phyloP scores from a whole-genome alignment of 2,329 filamentous ascomycete species.

The Penicillium sclerotiorum region DNA sequence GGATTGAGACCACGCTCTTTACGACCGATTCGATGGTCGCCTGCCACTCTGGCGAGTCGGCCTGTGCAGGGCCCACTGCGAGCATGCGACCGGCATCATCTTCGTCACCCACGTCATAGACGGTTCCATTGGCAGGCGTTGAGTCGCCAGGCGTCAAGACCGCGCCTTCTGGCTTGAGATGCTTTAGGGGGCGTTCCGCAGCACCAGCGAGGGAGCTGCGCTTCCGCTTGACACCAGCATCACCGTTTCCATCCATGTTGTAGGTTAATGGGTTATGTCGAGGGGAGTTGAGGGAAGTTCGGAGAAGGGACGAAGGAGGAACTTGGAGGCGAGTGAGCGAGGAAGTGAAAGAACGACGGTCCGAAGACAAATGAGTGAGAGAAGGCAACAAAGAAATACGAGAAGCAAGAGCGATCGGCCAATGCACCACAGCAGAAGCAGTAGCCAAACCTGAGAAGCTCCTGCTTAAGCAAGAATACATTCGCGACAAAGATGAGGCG shows the following conservation, averaged over 20 bases:
- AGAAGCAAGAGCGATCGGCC: conserved; percentile 6
- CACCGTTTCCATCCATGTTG: conserved; percentile 54
- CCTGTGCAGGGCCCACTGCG: conserved; percentile 51
- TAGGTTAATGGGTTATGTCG: conserved; percentile 11
- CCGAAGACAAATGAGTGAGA: conserved; percentile 11
- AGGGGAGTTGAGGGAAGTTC: conserved; percentile 10
- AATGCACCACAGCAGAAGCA: conserved; percentile 18
- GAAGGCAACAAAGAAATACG: background rate
- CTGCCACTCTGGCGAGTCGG: conserved; percentile 87
- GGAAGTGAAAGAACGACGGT: conserved; percentile 12
- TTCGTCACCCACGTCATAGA: conserved; percentile 49
- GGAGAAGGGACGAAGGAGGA: conserved; percentile 15
- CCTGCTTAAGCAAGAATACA: conserved; percentile 35
- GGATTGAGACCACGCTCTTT: conserved; percentile 94
- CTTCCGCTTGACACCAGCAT: conserved; percentile 58
- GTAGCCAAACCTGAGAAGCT: conserved; percentile 13
- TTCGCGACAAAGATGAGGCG: conserved; percentile 29
- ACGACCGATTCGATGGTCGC: conserved; percentile 93
- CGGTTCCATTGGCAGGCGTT: conserved; percentile 47
- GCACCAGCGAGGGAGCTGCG: conserved; percentile 54
- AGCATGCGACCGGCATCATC: conserved; percentile 50
- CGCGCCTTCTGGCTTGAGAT: conserved; percentile 53
- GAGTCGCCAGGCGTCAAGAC: conserved; percentile 44
- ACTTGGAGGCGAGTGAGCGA: conserved; percentile 13
- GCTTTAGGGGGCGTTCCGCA: conserved; percentile 58